Percentiles rank a stretch among this genome's conserved stretches.
These are phyloP conservation scores for Alternaria rosae DNA, from an alignment of 2,329 filamentous ascomycete genomes.

Conservation along the genomic window DNA sequence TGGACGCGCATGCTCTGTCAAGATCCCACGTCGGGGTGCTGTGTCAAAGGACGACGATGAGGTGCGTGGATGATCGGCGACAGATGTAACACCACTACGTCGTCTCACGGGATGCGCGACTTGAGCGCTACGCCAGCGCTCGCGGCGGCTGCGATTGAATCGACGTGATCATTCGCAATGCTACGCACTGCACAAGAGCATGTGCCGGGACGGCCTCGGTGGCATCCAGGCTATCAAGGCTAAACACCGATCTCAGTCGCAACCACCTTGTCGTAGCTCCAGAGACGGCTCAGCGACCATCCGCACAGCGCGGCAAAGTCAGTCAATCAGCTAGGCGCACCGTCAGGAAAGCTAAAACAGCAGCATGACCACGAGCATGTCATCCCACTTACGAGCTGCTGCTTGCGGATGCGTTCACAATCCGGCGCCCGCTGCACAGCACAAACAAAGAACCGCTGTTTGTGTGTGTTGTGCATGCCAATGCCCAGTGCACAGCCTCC, in stretches of 20 bases:
- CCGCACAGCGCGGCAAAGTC: conserved; percentile 17
- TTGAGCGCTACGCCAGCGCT: conserved; percentile 5
- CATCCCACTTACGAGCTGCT: conserved; percentile 5
- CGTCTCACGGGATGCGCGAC: neutral
- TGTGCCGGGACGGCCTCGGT: neutral
- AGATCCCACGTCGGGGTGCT: neutral
- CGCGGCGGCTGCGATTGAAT: conserved; percentile 1
- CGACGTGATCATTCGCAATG: conserved; percentile 2
- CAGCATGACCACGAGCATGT: conserved; percentile 16
- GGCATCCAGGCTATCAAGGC: neutral
- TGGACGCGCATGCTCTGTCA: neutral
- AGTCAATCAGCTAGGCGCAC: conserved; percentile 2
- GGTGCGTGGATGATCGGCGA: neutral
- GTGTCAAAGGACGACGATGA: conserved; percentile 1
- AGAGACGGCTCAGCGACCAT: neutral
- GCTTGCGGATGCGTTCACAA: conserved; percentile 2
- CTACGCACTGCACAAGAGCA: neutral
- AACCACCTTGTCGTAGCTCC: conserved; percentile 2
- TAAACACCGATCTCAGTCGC: neutral
- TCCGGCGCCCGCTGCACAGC: conserved; percentile 15
- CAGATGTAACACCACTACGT: conserved; percentile 2
- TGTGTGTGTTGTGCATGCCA: conserved; percentile 14
- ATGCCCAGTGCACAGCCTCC: conserved; percentile 24
- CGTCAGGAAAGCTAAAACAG: conserved; percentile 1
- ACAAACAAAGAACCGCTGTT: neutral